Evolutionary conservation across 2,329 filamentous ascomycete species (phyloP), one percentile per base, ranked within the genome.

Genomic region (Aspergillus fructus): DNA sequence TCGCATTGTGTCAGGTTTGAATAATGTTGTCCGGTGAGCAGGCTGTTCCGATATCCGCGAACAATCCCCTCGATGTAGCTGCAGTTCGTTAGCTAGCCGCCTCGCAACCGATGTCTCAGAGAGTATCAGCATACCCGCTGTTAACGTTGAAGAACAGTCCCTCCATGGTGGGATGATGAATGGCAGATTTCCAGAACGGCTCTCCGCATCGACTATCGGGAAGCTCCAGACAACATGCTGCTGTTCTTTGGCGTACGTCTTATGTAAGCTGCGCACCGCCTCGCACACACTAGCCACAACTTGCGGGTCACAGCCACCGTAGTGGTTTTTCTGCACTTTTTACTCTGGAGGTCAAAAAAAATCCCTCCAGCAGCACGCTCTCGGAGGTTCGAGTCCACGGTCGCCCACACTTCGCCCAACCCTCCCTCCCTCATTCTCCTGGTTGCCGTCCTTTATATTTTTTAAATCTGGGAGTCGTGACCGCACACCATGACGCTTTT

Each of bases 51-150:
- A 79, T 97, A 99, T 63, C 94, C 94, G 70, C 94, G 90, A 70
- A 97, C 91, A 74, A 99, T 93, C 75, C 94, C 94, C 79, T 99
- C 94, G 74, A 97, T 87, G 78, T 96, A 97, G 79, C 93, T 96
- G 70, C 24, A 53, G 13, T 45, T 65, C 47, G 68, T 66, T 42
- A 67, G 58, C 24, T 48, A 7, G 13, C 45, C 6, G 40, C 21
- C 11, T 21, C n/a, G 24, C 13, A 45, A 15, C 24, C 30, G 21
- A 17, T 9, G 21, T 30, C 23, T 19, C 12, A 6, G 13, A 37
- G 5, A 43, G 13, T 15, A 5, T 19, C 41, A 45, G n/a, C 21
- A 64, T 81, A 93, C 89, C 93, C 93, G 78, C 91, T 93, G 78
- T 96, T 92, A 62, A 93, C 90, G 79, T 97, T 97, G 80, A 94